A percentile compares a stretch with the other conserved stretches of the same genome.
These are phyloP conservation scores for Cymbopogon citratus DNA, from an alignment of 176 grass and related monocot species.

Conservation along the genomic window DNA sequence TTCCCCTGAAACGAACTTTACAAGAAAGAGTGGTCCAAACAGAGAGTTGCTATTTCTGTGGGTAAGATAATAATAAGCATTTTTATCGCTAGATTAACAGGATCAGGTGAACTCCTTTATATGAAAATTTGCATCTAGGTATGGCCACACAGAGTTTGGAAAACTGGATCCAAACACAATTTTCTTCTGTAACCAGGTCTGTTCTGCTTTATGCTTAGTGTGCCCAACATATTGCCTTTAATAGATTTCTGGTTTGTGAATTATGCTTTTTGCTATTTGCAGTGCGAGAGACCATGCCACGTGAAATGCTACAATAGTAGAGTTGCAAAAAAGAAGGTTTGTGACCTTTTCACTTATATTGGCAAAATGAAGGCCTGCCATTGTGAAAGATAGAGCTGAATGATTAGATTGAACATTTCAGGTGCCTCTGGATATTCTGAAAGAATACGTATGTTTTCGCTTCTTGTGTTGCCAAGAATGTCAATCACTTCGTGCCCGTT, in stretches of 20 bases:
- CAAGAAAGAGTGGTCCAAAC: constrained; percentile 38
- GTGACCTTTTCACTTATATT: constrained; percentile 24
- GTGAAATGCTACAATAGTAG: constrained; percentile 44
- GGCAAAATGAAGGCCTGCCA: neutral
- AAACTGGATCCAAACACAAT: constrained; percentile 32
- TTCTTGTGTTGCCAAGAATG: constrained; percentile 40
- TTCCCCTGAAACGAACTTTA: constrained; percentile 47
- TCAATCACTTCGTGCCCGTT: constrained; percentile 31
- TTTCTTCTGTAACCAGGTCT: constrained; percentile 81
- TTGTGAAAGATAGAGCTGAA: constrained; percentile 27
- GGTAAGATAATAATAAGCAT: constrained; percentile 41
- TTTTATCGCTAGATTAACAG: constrained; percentile 16
- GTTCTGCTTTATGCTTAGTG: constrained; percentile 8
- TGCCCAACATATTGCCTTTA: constrained; percentile 8
- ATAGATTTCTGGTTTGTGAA: constrained; percentile 19
- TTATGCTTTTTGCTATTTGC: constrained; percentile 27
- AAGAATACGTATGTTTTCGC: constrained; percentile 28
- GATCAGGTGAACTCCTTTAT: constrained; percentile 15
- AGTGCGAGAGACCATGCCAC: constrained; percentile 76
- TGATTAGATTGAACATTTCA: constrained; percentile 33
- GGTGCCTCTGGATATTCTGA: constrained; percentile 37
- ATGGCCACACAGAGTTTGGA: constrained; percentile 27
- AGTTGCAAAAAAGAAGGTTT: constrained; percentile 26
- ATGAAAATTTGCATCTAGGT: constrained; percentile 25
- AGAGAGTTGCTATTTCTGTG: constrained; percentile 53